phyloP scores from a whole-genome alignment of 768 basidiomycete genomes.

The Leccinum disarticulatum region DNA sequence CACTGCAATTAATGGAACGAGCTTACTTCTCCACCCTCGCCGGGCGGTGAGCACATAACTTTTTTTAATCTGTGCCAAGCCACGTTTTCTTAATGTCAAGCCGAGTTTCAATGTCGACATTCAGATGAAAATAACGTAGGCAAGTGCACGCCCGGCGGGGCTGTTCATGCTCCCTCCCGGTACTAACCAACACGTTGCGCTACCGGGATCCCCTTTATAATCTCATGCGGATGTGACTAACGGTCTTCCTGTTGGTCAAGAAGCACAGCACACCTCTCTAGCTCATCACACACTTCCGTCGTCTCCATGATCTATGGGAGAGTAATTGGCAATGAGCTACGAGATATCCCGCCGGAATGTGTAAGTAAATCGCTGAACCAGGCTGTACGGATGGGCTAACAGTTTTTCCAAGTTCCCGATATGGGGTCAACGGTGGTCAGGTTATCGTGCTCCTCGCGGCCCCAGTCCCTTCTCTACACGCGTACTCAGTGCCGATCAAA shows the following conservation, averaged over 20 bases:
- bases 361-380: conserved; percentile 18
- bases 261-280: conserved; percentile 15
- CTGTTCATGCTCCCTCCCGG: conserved; percentile 25
- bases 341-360: conserved; percentile 29
- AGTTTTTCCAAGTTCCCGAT: conserved; percentile 25
- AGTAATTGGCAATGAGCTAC: conserved; percentile 32
- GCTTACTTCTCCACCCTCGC: conserved; percentile 12
- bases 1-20: conserved; percentile 10
- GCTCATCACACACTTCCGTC: conserved; percentile 17
- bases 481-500: conserved; percentile 18
- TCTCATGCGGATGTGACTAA: conserved; percentile 15
- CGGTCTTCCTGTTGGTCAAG: conserved; percentile 16
- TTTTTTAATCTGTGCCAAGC: conserved; percentile 10
- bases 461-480: conserved; percentile 28
- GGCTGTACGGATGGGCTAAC: conserved; percentile 9
- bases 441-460: conserved; percentile 22
- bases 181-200: conserved; percentile 23
- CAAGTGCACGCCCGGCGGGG: conserved; percentile 14
- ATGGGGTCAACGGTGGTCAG: conserved; percentile 34
- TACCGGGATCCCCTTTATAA: conserved; percentile 27
- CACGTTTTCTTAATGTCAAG: conserved; percentile 31
- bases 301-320: conserved; percentile 27
- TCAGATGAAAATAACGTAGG: conserved; percentile 20
- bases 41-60: conserved; percentile 12
- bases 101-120: conserved; percentile 11